Percentiles rank a stretch among this genome's conserved stretches.
phyloP scores from a whole-genome alignment of 75 land plant species.

The Cupressus sempervirens region DNA sequence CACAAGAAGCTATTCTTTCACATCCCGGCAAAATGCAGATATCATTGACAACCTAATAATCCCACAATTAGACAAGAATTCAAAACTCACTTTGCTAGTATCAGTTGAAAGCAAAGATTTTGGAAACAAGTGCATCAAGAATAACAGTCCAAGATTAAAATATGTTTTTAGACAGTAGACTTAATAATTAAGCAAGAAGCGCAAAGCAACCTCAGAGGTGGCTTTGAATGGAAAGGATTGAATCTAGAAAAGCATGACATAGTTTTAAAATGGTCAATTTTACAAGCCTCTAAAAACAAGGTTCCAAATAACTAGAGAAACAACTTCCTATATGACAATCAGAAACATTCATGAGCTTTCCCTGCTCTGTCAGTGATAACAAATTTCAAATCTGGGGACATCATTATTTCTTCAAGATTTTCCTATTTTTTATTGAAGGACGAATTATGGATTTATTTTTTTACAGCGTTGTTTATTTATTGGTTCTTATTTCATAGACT shows the following conservation, averaged over 20 bases:
- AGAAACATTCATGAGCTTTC: background rate
- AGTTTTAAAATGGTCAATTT: background rate
- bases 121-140: background rate
- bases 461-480: background rate
- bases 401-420: background rate
- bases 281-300: background rate
- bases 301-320: background rate
- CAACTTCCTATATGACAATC: background rate
- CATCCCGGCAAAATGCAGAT: constrained; percentile 50
- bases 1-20: constrained; percentile 87
- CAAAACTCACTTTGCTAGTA: constrained; percentile 10
- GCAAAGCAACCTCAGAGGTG: background rate
- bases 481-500: too few species aligned
- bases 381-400: background rate
- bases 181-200: background rate
- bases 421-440: background rate
- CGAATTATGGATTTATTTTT: background rate
- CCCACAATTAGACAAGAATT: background rate
- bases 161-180: background rate
- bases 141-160: background rate
- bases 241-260: background rate
- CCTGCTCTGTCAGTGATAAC: background rate
- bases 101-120: background rate
- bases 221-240: background rate
- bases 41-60: constrained; percentile 84